These are phyloP conservation scores for Suhomyces sp. DNA, from an alignment of 805 yeast genomes.

Conservation along the genomic window DNA sequence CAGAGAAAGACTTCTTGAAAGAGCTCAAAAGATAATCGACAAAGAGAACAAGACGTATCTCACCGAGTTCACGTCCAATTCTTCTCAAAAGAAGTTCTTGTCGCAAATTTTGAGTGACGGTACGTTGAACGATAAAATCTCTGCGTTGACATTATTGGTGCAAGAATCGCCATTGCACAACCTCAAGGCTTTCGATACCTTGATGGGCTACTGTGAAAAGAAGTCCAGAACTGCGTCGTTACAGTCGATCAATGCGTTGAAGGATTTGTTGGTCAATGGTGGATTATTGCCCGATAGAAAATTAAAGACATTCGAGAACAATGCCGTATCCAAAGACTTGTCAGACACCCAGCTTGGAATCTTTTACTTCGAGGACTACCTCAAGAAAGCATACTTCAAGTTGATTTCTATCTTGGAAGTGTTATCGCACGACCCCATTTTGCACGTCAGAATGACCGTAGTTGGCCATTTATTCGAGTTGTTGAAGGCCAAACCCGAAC, in stretches of 20 bases:
- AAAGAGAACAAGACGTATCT: slow-evolving; percentile 68
- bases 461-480: slow-evolving; percentile 77
- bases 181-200: slow-evolving; percentile 73
- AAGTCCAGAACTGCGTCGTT: slow-evolving; percentile 91
- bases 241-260: slow-evolving; percentile 84
- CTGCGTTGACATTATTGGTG: slow-evolving; percentile 86
- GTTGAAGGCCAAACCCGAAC: slow-evolving; percentile 87
- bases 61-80: slow-evolving; percentile 69
- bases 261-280: slow-evolving; percentile 83
- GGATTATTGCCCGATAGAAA: slow-evolving; percentile 88
- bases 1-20: slow-evolving; percentile 56
- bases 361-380: slow-evolving; percentile 84
- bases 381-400: slow-evolving; percentile 73
- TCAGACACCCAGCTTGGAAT: slow-evolving; percentile 56
- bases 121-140: slow-evolving; percentile 91
- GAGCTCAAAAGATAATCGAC: slow-evolving; percentile 65
- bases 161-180: slow-evolving; percentile 96
- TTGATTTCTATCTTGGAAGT: slow-evolving; percentile 74
- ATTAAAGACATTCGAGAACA: slow-evolving; percentile 70
- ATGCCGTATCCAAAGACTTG: slow-evolving; percentile 49
- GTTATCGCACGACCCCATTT: slow-evolving; percentile 86
- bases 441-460: slow-evolving; percentile 77
- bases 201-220: slow-evolving; percentile 77
- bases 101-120: slow-evolving; percentile 86
- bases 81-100: slow-evolving; percentile 83